phyloP scores from a whole-genome alignment of 2,329 filamentous ascomycete species.

The Camillea tinctor region DNA sequence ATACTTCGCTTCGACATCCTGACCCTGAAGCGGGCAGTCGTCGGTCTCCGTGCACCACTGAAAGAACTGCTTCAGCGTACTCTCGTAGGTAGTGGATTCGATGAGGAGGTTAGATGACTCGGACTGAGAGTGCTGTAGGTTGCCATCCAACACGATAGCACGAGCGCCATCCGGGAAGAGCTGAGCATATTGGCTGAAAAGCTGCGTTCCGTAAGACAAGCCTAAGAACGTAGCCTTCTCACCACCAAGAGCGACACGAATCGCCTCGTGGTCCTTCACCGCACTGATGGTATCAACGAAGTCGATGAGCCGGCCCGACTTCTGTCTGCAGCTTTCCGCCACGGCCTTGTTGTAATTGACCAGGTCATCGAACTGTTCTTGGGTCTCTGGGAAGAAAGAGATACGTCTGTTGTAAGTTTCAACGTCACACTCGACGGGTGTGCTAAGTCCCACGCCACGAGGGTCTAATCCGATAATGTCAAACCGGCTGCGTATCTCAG shows the following conservation, averaged over 20 bases:
- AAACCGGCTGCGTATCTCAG: conserved; percentile 32
- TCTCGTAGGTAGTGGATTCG: conserved; percentile 37
- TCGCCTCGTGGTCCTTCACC: conserved; percentile 31
- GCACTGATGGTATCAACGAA: conserved; percentile 41
- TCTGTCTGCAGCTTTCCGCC: conserved; percentile 38
- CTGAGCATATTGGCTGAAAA: conserved; percentile 43
- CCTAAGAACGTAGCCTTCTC: conserved; percentile 36
- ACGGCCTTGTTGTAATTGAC: conserved; percentile 39
- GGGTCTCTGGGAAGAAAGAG: conserved; percentile 36
- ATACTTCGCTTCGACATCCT: conserved; percentile 26
- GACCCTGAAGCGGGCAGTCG: conserved; percentile 31
- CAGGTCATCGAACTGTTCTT: conserved; percentile 36
- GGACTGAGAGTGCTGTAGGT: conserved; percentile 40
- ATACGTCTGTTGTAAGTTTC: conserved; percentile 36
- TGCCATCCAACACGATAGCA: conserved; percentile 43
- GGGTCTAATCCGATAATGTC: conserved; percentile 45
- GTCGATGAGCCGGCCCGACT: conserved; percentile 39
- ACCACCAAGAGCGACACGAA: conserved; percentile 28
- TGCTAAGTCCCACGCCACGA: conserved; percentile 42
- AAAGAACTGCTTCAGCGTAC: conserved; percentile 37
- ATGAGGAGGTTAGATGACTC: conserved; percentile 35
- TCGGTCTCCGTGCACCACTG: conserved; percentile 33
- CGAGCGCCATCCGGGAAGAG: conserved; percentile 43
- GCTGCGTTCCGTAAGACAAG: conserved; percentile 44
- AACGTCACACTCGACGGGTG: conserved; percentile 38